Evolutionary conservation across 768 basidiomycete species (phyloP).

Genomic region (Xerocomus potaroensis): DNA sequence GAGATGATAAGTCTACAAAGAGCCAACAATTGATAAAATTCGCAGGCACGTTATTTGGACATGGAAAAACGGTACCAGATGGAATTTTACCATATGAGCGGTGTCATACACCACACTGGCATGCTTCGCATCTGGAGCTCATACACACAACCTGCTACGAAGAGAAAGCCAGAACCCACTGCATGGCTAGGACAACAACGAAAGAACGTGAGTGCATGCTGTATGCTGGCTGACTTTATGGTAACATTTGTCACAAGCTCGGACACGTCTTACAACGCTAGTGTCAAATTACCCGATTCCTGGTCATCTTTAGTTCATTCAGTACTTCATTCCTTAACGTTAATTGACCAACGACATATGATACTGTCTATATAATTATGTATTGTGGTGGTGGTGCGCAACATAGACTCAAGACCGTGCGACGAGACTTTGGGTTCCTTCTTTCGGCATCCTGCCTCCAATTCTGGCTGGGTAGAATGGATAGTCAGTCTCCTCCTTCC

Average conservation of each 20-base stretch:
- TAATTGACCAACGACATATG: conserved; percentile 1
- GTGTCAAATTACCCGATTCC: background rate
- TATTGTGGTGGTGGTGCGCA: background rate
- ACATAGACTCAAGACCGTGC: too few species aligned
- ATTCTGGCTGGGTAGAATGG: too few species aligned
- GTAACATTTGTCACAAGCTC: conserved; percentile 19
- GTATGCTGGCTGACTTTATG: background rate
- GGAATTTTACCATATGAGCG: conserved; percentile 81
- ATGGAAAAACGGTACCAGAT: conserved; percentile 57
- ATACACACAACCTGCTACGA: conserved; percentile 45
- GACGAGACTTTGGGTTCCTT: too few species aligned
- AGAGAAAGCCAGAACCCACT: conserved; percentile 44
- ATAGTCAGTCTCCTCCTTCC: too few species aligned
- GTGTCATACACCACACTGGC: conserved; percentile 66
- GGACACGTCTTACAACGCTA: conserved; percentile 28
- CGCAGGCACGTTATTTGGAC: conserved; percentile 49
- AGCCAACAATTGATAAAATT: conserved; percentile 2
- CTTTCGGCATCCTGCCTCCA: too few species aligned
- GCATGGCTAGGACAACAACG: conserved; percentile 74
- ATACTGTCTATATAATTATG: conserved; percentile 2
- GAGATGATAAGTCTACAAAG: background rate
- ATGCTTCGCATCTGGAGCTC: conserved; percentile 62
- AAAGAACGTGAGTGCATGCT: conserved; percentile 33
- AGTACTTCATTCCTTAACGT: background rate
- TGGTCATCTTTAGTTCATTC: background rate